Evolutionary conservation across 306 rosid species (phyloP).

Genomic region (Canavalia ensiformis): DNA sequence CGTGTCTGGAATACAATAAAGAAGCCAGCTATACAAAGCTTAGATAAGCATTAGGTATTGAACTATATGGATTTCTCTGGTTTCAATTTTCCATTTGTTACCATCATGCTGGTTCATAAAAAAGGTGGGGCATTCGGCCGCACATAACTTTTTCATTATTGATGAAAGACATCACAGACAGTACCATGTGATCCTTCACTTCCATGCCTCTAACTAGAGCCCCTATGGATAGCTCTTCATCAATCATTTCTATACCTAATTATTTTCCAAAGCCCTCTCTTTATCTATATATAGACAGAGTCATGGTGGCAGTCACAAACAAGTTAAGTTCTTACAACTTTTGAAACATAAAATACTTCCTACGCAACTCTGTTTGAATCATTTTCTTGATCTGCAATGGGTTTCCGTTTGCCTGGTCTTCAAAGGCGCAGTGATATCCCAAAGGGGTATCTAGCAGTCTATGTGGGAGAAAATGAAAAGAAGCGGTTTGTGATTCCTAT

Average conservation of each 20-base stretch:
- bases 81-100: background rate
- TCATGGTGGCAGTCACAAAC: conserved; percentile 13
- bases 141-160: background rate
- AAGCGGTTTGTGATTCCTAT: conserved; percentile 52
- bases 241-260: conserved; percentile 3
- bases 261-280: background rate
- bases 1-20: background rate
- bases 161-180: conserved; percentile 1
- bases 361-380: background rate
- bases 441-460: conserved; percentile 54
- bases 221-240: background rate
- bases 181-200: conserved; percentile 8
- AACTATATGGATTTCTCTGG: background rate
- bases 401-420: conserved; percentile 43
- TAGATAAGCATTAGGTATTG: background rate
- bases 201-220: conserved; percentile 5
- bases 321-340: conserved; percentile 21
- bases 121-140: conserved; percentile 3
- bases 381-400: conserved; percentile 33
- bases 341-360: conserved; percentile 7
- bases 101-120: background rate
- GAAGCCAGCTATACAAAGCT: background rate
- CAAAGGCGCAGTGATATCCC: conserved; percentile 44
- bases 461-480: conserved; percentile 55
- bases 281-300: conserved; percentile 1